phyloP scores from a whole-genome alignment of 73 alveolate species.

The Paramecium biaurelia region DNA sequence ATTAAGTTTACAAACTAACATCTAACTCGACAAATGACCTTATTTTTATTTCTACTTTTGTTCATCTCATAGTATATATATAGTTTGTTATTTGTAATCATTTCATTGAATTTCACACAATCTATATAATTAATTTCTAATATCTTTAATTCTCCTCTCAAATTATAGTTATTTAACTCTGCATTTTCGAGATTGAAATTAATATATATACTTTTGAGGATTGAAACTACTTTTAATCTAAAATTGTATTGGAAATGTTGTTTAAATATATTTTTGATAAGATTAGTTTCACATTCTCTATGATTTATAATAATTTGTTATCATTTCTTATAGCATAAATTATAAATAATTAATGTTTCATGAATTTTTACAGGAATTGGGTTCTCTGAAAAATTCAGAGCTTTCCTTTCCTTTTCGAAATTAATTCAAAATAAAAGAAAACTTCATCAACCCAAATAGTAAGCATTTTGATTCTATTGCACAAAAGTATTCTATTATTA shows the following conservation, averaged over 20 bases:
- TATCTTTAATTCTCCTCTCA: no score
- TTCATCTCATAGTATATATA: no score
- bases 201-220: background rate
- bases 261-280: background rate
- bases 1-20: background rate
- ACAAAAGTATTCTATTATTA: background rate
- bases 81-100: background rate
- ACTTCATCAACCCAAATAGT: slow-evolving; percentile 41
- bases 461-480: slow-evolving; percentile 34
- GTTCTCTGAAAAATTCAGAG: background rate
- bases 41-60: no score
- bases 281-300: background rate
- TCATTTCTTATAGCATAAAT: background rate
- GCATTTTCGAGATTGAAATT: background rate
- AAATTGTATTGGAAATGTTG: background rate
- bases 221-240: background rate
- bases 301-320: background rate
- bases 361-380: background rate
- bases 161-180: no score
- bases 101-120: background rate
- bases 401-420: background rate
- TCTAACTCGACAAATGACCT: no score
- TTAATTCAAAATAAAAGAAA: slow-evolving; percentile 22
- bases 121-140: no score
- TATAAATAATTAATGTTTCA: background rate